A percentile compares a stretch with the other conserved stretches of the same genome.
Evolutionary conservation across 192 early-diverging fungal species (phyloP).

Genomic region (Backusella mclennaniae): DNA sequence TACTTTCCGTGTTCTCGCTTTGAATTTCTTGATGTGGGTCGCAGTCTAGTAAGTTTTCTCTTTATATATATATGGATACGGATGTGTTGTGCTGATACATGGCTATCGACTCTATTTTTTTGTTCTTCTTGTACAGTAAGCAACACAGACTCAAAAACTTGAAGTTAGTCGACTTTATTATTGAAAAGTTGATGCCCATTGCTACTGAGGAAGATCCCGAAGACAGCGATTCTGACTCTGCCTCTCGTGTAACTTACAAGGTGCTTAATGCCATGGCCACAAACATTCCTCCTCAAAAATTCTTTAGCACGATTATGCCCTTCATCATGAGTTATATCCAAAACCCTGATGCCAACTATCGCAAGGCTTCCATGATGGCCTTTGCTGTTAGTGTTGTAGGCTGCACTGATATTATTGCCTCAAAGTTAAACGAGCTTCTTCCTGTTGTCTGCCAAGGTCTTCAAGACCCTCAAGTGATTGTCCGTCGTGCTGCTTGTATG

Average conservation of each 20-base stretch:
- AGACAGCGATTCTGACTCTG: slow-evolving; percentile 79
- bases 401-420: slow-evolving; percentile 79
- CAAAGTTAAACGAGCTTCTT: slow-evolving; percentile 73
- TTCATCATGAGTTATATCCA: slow-evolving; percentile 77
- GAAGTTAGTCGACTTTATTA: slow-evolving; percentile 78
- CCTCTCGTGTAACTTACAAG: slow-evolving; percentile 55
- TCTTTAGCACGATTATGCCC: slow-evolving; percentile 75
- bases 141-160: slow-evolving; percentile 81
- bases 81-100: neutral
- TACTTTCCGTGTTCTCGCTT: slow-evolving; percentile 67
- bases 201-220: slow-evolving; percentile 76
- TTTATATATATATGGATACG: no score
- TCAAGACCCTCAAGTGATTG: slow-evolving; percentile 72
- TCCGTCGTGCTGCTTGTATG: slow-evolving; percentile 86
- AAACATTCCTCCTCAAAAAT: slow-evolving; percentile 80
- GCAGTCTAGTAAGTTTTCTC: slow-evolving; percentile 62
- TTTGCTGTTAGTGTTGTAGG: slow-evolving; percentile 81
- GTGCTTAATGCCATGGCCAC: slow-evolving; percentile 78
- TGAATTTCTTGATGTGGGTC: slow-evolving; percentile 79
- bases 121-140: slow-evolving; percentile 36
- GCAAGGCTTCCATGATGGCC: slow-evolving; percentile 87
- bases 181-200: slow-evolving; percentile 79
- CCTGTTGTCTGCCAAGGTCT: slow-evolving; percentile 72
- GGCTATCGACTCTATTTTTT: neutral
- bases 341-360: slow-evolving; percentile 64